Evolutionary conservation across 768 basidiomycete species (phyloP).

Genomic region (Tricholoma matsutake): DNA sequence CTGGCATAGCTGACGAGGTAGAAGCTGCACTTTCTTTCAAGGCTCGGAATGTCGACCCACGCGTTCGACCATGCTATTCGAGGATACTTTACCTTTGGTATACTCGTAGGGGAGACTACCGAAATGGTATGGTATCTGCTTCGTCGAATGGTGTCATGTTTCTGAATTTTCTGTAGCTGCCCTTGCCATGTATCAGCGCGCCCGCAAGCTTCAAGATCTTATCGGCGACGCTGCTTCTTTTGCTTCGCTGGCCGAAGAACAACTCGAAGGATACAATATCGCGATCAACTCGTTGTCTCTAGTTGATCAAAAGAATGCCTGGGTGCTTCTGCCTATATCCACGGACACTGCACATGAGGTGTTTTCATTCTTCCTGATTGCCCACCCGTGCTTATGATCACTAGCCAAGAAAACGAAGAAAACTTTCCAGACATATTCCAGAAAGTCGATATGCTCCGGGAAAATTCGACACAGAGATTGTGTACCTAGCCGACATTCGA

Average conservation of each 20-base stretch:
- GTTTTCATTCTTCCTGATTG: constrained; percentile 26
- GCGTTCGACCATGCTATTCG: constrained; percentile 80
- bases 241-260: constrained; percentile 56
- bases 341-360: constrained; percentile 45
- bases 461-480: constrained; percentile 70
- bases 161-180: constrained; percentile 55
- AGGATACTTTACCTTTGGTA: constrained; percentile 95
- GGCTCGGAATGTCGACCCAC: constrained; percentile 89
- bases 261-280: constrained; percentile 76
- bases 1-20: constrained; percentile 81
- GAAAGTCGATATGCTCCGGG: constrained; percentile 63
- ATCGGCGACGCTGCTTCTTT: constrained; percentile 38
- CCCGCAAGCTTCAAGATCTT: constrained; percentile 68
- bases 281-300: constrained; percentile 88
- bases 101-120: constrained; percentile 81
- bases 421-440: constrained; percentile 73
- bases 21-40: constrained; percentile 89
- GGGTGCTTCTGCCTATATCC: constrained; percentile 68
- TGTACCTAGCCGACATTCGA: constrained; percentile 76
- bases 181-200: constrained; percentile 90
- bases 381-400: constrained; percentile 8
- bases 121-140: constrained; percentile 64
- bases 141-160: constrained; percentile 8
- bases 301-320: constrained; percentile 76
- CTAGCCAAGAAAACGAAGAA: constrained; percentile 69